A percentile compares a stretch with the other conserved stretches of the same genome.
These are phyloP conservation scores for Colletotrichum chlorophyti DNA, from an alignment of 2,329 filamentous ascomycete species.

Conservation along the genomic window DNA sequence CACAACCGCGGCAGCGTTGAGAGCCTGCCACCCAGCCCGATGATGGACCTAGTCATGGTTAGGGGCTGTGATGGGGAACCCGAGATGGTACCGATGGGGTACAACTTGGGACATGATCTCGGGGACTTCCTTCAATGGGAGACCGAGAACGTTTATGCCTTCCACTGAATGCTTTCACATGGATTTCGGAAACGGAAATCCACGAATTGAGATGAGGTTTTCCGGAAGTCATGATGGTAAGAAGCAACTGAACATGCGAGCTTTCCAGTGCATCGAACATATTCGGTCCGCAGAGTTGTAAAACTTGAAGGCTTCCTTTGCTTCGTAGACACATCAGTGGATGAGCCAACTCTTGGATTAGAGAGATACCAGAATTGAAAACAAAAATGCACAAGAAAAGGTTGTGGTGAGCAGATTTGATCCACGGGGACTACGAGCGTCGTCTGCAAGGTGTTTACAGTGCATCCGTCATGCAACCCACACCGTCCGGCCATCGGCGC, in stretches of 20 bases:
- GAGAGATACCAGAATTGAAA: too few species aligned
- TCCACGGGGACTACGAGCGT: not conserved
- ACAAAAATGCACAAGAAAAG: too few species aligned
- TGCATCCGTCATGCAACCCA: not conserved
- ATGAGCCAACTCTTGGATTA: too few species aligned
- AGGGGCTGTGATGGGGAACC: conserved; percentile 38
- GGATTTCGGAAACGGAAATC: too few species aligned
- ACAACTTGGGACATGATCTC: conserved; percentile 65
- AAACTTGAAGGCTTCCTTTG: too few species aligned
- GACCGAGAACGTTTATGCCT: conserved; percentile 55
- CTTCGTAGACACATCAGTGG: too few species aligned
- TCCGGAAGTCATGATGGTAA: too few species aligned
- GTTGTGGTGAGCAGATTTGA: not conserved
- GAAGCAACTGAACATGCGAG: too few species aligned
- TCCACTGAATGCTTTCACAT: not conserved
- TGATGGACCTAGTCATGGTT: conserved; percentile 53
- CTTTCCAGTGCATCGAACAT: too few species aligned
- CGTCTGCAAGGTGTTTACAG: too few species aligned
- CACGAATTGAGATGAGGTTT: too few species aligned
- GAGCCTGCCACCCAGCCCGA: conserved; percentile 56
- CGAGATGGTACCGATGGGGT: conserved; percentile 63
- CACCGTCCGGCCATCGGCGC: not conserved
- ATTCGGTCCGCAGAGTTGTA: too few species aligned
- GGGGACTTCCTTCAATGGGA: conserved; percentile 67
- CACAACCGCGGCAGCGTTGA: conserved; percentile 35